Evolutionary conservation across 2,329 filamentous ascomycete species (phyloP).

Genomic region (Raffaelea arxii): DNA sequence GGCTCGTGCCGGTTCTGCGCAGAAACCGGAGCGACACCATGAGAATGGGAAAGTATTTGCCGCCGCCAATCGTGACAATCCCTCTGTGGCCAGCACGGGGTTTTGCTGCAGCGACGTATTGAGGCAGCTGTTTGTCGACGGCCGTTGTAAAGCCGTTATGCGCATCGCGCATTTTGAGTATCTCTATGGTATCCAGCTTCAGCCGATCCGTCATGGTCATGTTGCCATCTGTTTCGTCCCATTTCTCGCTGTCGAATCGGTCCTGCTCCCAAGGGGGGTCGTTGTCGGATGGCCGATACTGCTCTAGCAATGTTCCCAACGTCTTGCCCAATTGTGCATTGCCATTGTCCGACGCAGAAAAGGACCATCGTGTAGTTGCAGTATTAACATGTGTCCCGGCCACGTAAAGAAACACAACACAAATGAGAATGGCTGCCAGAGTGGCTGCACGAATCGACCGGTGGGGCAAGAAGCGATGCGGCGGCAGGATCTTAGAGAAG

Average conservation of each 20-base stretch:
- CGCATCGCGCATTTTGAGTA: slow-evolving; percentile 4
- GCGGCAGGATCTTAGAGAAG: no score
- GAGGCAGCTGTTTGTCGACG: not conserved
- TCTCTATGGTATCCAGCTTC: slow-evolving; percentile 1
- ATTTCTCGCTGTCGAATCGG: slow-evolving; percentile 4
- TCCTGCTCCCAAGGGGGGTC: slow-evolving; percentile 1
- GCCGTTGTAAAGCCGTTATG: slow-evolving; percentile 4
- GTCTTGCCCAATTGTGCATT: no score
- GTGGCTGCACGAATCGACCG: no score
- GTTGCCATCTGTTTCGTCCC: slow-evolving; percentile 6
- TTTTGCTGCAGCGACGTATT: slow-evolving; percentile 14
- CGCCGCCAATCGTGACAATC: slow-evolving; percentile 39
- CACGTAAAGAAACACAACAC: no score
- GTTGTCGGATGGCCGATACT: slow-evolving; percentile 1
- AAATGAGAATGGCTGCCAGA: no score
- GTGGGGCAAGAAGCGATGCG: no score
- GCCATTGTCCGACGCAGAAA: no score
- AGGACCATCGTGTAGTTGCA: no score
- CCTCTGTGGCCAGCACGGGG: no score
- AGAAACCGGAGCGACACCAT: slow-evolving; percentile 41
- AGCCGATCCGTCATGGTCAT: slow-evolving; percentile 3
- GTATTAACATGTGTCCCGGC: no score
- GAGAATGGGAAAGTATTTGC: slow-evolving; percentile 37
- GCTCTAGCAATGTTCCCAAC: no score
- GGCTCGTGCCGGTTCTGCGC: slow-evolving; percentile 35